phyloP scores from a whole-genome alignment of 2,329 filamentous ascomycete species.

The Ilyonectria destructans region DNA sequence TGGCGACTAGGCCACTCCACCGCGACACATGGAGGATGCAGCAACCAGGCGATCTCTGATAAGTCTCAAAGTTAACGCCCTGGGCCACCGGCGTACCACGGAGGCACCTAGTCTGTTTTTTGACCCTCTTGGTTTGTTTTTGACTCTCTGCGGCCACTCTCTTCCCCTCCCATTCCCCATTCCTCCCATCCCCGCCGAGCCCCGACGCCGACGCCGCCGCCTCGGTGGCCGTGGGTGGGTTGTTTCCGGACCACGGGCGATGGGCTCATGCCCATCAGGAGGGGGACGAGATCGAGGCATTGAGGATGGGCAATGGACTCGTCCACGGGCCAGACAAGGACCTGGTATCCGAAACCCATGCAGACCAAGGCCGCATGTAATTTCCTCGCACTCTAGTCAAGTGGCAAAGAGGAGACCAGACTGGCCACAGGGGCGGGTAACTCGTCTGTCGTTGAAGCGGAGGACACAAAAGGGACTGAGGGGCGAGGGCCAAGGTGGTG shows the following conservation, averaged over 20 bases:
- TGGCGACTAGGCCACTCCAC: conserved; percentile 77
- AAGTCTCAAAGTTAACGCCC: conserved; percentile 53
- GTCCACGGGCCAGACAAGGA: conserved; percentile 25
- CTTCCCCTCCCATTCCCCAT: conserved; percentile 11
- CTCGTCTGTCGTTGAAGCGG: conserved; percentile 42
- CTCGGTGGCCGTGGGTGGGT: conserved; percentile 31
- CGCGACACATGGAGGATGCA: conserved; percentile 61
- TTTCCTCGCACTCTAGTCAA: conserved; percentile 44
- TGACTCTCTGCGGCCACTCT: conserved; percentile 19
- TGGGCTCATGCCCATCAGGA: conserved; percentile 2
- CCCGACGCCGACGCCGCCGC: conserved; percentile 31
- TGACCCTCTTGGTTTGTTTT: conserved; percentile 34
- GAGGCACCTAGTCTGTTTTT: conserved; percentile 44
- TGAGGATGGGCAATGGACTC: conserved; percentile 41
- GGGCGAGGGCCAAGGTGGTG: conserved; percentile 39
- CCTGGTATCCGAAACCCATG: conserved; percentile 47
- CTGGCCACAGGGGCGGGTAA: conserved; percentile 44
- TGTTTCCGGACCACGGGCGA: conserved; percentile 32
- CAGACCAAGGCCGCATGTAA: conserved; percentile 47
- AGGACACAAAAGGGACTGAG: conserved; percentile 37
- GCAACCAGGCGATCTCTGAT: conserved; percentile 64
- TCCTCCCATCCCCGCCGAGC: conserved; percentile 24
- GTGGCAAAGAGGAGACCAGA: conserved; percentile 51
- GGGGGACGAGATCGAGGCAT: conserved; percentile 35
- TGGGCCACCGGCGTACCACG: conserved; percentile 48